Base-by-base conservation (phyloP, 257 asterid genomes). In the Solanum sparsipilum region DNA sequence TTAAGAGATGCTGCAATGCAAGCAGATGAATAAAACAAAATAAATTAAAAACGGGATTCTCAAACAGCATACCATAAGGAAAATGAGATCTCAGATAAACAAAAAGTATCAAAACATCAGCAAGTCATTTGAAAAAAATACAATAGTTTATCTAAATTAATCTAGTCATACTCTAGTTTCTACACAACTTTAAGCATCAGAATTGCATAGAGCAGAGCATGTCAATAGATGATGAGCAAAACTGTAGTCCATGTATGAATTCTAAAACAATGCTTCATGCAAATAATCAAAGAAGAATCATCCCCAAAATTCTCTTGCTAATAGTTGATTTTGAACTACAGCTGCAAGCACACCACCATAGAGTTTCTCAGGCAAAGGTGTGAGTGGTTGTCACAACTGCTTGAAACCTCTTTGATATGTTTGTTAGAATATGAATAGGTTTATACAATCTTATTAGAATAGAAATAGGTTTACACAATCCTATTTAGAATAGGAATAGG, bases 1-100 rank as follows among this genome's bases (percentile, higher is more conserved):
- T 41, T 46, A 92, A 82, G 84, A 88, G 36, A 83, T 89, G 87
- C 98, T 92, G 92, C 90, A 87, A 89, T 91, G 92, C 90, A 87
- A 89, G 85, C 35, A 89, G 56, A 58, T 46, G 18, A 86, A 74
- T 31, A 58, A n/a, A 71, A 76, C 39, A 63, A 35, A 29, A 78
- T 39, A 82, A 65, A 74, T 35, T 16, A 15, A 72, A 18, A 81
- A 31, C 25, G 16, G 20, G 27, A 82, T 82, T 82, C 68, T 31
- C 70, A 82, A 82, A 82, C 9, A 82, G 85, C 29, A 29, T 11
- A 48, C 41, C 34, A 48, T 18, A 46, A 48, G 67, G 86, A 18
- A 74, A 82, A 48, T 48, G 60, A 82, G 44, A 82, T 48, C 70
- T 48, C 86, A 82, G 86, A 31, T 48, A 48, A 79, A 46, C 27